Conservation (phyloP, 441 rosid species). For the Arabidopsis hybrid region DNA sequence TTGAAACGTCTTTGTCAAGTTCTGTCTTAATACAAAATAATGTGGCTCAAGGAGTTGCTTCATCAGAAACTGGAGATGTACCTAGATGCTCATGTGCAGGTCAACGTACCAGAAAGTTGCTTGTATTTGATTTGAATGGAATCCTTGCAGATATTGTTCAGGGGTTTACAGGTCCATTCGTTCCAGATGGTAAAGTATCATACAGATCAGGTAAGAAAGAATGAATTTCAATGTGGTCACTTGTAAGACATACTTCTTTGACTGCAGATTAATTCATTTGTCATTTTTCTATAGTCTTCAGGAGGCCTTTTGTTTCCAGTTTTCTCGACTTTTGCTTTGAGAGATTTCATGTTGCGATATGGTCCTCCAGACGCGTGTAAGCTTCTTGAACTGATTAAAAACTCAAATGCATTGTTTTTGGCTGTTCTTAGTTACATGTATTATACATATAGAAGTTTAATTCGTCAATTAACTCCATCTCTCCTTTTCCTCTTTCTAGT, state of each 20-base stretch:
- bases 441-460: not conserved
- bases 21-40: not conserved
- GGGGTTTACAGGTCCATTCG: conserved; percentile 51
- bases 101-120: conserved; percentile 56
- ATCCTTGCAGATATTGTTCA: conserved; percentile 74
- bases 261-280: conserved; percentile 17
- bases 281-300: conserved; percentile 63
- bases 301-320: conserved; percentile 71
- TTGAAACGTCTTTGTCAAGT: not conserved
- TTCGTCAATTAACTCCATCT: not conserved
- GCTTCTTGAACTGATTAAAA: conserved; percentile 26
- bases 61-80: conserved; percentile 15
- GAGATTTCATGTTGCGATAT: conserved; percentile 82
- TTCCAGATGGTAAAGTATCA: conserved; percentile 62
- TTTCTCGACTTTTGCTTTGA: conserved; percentile 83
- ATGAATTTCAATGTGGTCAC: not conserved
- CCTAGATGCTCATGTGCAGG: conserved; percentile 36
- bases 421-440: not conserved
- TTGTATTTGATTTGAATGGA: conserved; percentile 89
- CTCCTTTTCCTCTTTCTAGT: conserved; percentile 22
- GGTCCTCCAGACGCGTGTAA: conserved; percentile 86
- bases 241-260: conserved; percentile 21
- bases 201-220: conserved; percentile 60
- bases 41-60: conserved; percentile 10
- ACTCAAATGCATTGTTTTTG: conserved; percentile 8